Conservation (phyloP, 2,329 filamentous ascomycete species). For the Hypoxylon sp. region DNA sequence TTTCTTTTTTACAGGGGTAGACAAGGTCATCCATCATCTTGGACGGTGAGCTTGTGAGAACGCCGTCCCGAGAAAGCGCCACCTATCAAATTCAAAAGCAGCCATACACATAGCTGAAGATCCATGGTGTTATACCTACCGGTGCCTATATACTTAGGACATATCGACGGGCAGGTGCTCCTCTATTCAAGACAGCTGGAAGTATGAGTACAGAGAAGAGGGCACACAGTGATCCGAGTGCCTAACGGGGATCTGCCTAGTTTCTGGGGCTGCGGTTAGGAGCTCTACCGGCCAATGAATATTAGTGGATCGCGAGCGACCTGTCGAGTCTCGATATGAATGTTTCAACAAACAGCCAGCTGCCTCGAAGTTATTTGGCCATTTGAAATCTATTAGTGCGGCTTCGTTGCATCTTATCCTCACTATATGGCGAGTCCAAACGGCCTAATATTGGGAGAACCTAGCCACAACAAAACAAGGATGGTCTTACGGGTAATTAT, state of each 20-base stretch:
- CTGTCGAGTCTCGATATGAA: neutral
- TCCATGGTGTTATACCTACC: neutral
- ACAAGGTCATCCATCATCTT: neutral
- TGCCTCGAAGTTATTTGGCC: neutral
- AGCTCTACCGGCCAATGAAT: neutral
- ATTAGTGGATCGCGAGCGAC: neutral
- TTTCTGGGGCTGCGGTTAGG: neutral
- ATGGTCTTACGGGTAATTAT: neutral
- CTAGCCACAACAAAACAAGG: neutral
- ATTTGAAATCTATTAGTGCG: neutral
- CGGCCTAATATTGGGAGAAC: neutral
- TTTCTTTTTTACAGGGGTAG: neutral
- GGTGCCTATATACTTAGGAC: neutral
- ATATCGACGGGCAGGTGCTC: neutral
- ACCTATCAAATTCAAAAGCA: neutral
- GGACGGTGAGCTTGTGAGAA: neutral
- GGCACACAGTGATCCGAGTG: neutral
- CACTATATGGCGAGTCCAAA: neutral
- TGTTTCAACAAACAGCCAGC: neutral
- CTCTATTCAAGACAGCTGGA: neutral
- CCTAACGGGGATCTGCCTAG: neutral
- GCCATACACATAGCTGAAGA: neutral
- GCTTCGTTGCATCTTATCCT: neutral
- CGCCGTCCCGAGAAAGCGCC: neutral
- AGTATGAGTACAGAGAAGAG: neutral